These are phyloP conservation scores for Megacollybia platyphylla DNA, from an alignment of 1,284 basidiomycete species.

Conservation along the genomic window DNA sequence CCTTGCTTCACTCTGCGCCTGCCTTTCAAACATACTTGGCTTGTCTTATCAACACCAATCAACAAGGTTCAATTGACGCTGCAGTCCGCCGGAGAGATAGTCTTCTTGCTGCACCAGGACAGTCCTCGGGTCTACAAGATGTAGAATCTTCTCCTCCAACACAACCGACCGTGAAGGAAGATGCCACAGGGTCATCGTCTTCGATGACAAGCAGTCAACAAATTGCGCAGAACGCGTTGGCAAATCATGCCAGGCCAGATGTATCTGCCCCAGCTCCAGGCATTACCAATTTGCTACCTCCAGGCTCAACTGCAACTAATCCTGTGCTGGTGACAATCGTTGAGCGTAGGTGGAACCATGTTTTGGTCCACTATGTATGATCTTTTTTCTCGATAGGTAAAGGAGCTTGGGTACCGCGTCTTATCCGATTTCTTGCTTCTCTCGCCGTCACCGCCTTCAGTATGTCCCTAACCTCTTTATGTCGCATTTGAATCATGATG, in stretches of 20 bases:
- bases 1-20: constrained; percentile 50
- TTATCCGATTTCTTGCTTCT: constrained; percentile 49
- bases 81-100: constrained; percentile 59
- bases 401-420: constrained; percentile 48
- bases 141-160: constrained; percentile 10
- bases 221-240: constrained; percentile 47
- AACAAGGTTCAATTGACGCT: constrained; percentile 41
- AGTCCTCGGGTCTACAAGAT: constrained; percentile 10
- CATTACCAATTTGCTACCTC: constrained; percentile 21
- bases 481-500: constrained; percentile 5
- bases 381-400: constrained; percentile 31
- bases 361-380: background rate
- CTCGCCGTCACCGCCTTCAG: constrained; percentile 38
- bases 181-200: constrained; percentile 8
- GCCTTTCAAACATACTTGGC: constrained; percentile 65
- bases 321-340: constrained; percentile 73
- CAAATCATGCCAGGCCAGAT: constrained; percentile 16
- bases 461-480: constrained; percentile 16
- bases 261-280: constrained; percentile 23
- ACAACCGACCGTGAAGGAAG: constrained; percentile 3
- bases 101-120: constrained; percentile 29
- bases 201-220: constrained; percentile 19
- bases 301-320: constrained; percentile 20
- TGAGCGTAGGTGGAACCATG: constrained; percentile 44
- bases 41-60: constrained; percentile 48